phyloP scores from a whole-genome alignment of 495 filamentous ascomycete species.

The Tuber microsphaerosporum region DNA sequence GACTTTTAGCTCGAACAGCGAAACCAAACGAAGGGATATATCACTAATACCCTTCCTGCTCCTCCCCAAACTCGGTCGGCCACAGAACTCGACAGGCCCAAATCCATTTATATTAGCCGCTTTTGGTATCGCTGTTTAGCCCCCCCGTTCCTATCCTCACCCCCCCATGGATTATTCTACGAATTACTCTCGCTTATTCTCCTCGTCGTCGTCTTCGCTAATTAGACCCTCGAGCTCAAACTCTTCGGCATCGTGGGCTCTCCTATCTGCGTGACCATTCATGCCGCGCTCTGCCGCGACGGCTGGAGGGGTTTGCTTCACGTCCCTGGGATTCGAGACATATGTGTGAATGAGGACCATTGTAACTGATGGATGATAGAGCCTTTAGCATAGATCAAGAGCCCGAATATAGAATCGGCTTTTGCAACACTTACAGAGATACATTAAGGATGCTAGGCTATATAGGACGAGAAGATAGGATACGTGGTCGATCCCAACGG shows the following conservation, averaged over 20 bases:
- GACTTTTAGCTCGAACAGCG: too few species aligned
- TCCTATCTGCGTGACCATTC: conserved; percentile 21
- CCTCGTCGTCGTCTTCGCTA: conserved; percentile 64
- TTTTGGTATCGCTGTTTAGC: conserved; percentile 21
- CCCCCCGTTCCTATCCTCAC: neutral
- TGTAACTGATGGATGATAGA: conserved; percentile 19
- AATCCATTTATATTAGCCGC: neutral
- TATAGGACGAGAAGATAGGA: conserved; percentile 86
- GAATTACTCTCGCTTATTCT: neutral
- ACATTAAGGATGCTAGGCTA: conserved; percentile 81
- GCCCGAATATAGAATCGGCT: neutral
- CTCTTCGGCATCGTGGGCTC: conserved; percentile 65
- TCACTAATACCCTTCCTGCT: neutral
- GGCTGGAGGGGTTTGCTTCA: neutral
- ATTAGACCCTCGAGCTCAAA: conserved; percentile 89
- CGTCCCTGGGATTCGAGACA: conserved; percentile 6
- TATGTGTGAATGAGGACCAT: conserved; percentile 33
- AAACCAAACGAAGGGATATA: too few species aligned
- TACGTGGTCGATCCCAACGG: conserved; percentile 73
- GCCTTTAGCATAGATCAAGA: conserved; percentile 13
- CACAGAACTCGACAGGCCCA: neutral
- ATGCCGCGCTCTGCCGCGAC: conserved; percentile 5
- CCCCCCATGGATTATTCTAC: neutral
- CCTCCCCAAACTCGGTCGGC: neutral
- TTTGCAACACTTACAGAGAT: conserved; percentile 58